Percentiles rank a stretch among this genome's conserved stretches.
Evolutionary conservation across 2,329 filamentous ascomycete species (phyloP).

Genomic region (Remersonia thermophila): DNA sequence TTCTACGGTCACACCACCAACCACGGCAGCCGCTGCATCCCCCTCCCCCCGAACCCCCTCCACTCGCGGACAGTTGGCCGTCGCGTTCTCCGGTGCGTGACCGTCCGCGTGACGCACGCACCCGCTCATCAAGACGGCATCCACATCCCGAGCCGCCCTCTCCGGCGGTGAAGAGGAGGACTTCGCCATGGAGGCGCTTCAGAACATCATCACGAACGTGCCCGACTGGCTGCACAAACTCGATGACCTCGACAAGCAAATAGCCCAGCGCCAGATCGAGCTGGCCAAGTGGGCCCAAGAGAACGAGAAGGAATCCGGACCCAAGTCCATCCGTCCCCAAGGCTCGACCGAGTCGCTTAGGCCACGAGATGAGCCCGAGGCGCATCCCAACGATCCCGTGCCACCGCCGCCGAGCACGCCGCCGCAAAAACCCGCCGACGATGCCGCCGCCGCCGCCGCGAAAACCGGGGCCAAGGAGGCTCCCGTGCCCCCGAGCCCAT

Average conservation of each 20-base stretch:
- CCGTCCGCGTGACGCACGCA: constrained; percentile 16
- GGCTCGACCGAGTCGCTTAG: constrained; percentile 43
- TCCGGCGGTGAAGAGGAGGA: constrained; percentile 18
- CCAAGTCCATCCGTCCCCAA: constrained; percentile 35
- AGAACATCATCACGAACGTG: constrained; percentile 40
- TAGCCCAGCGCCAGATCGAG: constrained; percentile 48
- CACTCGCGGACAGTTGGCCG: too few relatives aligned
- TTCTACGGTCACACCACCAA: too few relatives aligned
- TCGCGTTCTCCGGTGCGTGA: constrained; percentile 15
- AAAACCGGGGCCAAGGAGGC: constrained; percentile 13
- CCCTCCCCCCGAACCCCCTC: too few relatives aligned
- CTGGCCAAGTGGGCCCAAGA: constrained; percentile 31
- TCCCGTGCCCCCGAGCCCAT: constrained; percentile 23
- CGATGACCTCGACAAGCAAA: constrained; percentile 47
- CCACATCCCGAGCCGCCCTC: constrained; percentile 3
- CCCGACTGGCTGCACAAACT: constrained; percentile 49
- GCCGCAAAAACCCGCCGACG: constrained; percentile 9
- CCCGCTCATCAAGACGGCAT: constrained; percentile 15
- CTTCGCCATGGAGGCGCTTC: constrained; percentile 42
- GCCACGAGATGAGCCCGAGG: constrained; percentile 32
- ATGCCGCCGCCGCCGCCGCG: constrained; percentile 10
- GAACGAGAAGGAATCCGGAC: constrained; percentile 1
- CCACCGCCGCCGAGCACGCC: constrained; percentile 5
- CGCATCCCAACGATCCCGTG: constrained; percentile 14
- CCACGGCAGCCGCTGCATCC: too few relatives aligned